These are phyloP conservation scores for Codiaeum variegatum DNA, from an alignment of 441 rosid species.

Conservation along the genomic window DNA sequence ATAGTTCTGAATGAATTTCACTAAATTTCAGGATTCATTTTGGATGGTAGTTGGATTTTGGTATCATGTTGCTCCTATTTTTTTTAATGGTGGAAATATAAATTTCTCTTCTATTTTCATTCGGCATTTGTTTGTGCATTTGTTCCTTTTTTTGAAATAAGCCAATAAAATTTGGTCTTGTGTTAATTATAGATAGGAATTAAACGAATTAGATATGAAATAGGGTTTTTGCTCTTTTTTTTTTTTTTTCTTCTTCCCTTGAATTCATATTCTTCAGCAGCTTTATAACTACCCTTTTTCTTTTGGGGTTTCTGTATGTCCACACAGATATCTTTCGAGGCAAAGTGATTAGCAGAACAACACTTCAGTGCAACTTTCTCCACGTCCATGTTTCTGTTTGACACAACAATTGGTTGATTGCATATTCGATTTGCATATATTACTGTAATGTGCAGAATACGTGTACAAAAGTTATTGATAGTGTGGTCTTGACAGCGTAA, in stretches of 20 bases:
- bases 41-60: too few species aligned
- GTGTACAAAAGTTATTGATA: slow-evolving; percentile 3
- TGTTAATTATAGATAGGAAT: neutral
- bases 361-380: slow-evolving; percentile 9
- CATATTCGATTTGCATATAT: slow-evolving; percentile 15
- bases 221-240: neutral
- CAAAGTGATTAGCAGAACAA: slow-evolving; percentile 25
- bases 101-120: neutral
- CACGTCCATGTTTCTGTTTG: slow-evolving; percentile 15
- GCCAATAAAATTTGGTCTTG: neutral
- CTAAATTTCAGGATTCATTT: neutral
- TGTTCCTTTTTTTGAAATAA: neutral
- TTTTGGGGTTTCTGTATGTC: neutral
- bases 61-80: too few species aligned
- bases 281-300: neutral
- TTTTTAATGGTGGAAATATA: too few species aligned
- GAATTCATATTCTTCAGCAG: neutral
- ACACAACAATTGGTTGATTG: neutral
- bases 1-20: neutral
- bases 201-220: neutral
- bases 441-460: slow-evolving; percentile 15
- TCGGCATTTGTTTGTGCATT: neutral
- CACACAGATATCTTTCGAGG: slow-evolving; percentile 55
- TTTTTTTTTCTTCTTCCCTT: too few species aligned
- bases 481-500: neutral